Conservation (phyloP, 2,329 filamentous ascomycete species). For the Dactylellina leptospora region DNA sequence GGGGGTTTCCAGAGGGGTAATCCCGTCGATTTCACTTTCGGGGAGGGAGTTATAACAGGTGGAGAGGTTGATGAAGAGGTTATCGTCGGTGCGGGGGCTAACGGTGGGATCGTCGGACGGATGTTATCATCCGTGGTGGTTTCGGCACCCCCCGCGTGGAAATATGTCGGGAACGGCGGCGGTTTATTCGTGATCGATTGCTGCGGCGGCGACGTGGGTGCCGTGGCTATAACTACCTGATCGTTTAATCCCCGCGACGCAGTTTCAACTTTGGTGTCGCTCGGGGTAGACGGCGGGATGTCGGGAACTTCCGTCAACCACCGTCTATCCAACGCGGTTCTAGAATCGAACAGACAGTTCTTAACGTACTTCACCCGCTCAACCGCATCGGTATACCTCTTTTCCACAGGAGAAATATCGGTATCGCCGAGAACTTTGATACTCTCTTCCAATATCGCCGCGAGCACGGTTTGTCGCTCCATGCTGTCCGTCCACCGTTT, state of each 20-base stretch:
- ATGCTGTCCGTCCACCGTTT: constrained; percentile 53
- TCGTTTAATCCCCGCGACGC: too few relatives aligned
- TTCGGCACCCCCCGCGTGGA: background rate
- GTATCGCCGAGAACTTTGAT: constrained; percentile 54
- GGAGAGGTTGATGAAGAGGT: background rate
- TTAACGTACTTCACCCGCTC: constrained; percentile 54
- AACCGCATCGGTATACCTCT: constrained; percentile 42
- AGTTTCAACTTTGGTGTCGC: background rate
- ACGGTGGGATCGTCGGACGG: background rate
- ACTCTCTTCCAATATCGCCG: constrained; percentile 53
- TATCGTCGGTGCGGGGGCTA: background rate
- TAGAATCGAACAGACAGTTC: constrained; percentile 54
- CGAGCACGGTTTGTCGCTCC: constrained; percentile 53
- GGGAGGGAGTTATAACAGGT: background rate
- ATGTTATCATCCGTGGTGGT: background rate
- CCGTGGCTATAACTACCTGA: too few relatives aligned
- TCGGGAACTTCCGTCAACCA: constrained; percentile 43
- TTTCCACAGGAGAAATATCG: constrained; percentile 1
- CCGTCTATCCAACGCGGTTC: constrained; percentile 45
- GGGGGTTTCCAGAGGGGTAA: constrained; percentile 30
- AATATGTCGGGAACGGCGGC: constrained; percentile 48
- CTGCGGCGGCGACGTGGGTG: background rate
- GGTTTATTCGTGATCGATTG: constrained; percentile 15
- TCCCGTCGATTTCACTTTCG: constrained; percentile 16
- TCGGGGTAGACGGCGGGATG: background rate